These are phyloP conservation scores for Tylopilus sp. DNA, from an alignment of 1,284 basidiomycete genomes.

Conservation along the genomic window DNA sequence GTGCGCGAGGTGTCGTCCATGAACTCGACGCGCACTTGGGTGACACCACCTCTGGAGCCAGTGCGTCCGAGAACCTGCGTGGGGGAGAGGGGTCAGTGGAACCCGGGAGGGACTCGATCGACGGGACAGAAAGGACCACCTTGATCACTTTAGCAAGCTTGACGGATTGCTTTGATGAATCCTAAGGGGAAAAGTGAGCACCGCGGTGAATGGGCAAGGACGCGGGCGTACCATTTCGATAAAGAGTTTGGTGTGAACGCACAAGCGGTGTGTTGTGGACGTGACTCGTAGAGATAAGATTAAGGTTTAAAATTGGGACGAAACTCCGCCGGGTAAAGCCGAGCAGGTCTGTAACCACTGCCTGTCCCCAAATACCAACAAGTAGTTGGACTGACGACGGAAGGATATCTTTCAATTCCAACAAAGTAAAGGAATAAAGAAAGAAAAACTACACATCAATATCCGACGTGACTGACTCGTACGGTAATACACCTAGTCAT, in stretches of 20 bases:
- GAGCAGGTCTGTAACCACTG: background rate
- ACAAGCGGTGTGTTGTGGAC: too few relatives aligned
- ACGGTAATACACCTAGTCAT: slow-evolving; percentile 17
- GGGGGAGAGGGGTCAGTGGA: background rate
- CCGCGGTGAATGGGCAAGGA: too few relatives aligned
- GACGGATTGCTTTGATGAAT: slow-evolving; percentile 85
- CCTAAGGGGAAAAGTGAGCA: slow-evolving; percentile 38
- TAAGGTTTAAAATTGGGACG: slow-evolving; percentile 21
- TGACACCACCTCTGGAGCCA: slow-evolving; percentile 99
- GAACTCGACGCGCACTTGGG: slow-evolving; percentile 99
- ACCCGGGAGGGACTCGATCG: background rate
- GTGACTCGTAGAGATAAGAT: slow-evolving; percentile 19
- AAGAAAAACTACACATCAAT: background rate
- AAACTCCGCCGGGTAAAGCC: slow-evolving; percentile 29
- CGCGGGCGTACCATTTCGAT: slow-evolving; percentile 29
- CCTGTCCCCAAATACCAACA: too few relatives aligned
- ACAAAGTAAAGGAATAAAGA: background rate
- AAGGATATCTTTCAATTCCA: slow-evolving; percentile 12
- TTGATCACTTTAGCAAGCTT: slow-evolving; percentile 97
- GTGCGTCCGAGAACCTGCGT: slow-evolving; percentile 93
- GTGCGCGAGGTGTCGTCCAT: slow-evolving; percentile 96
- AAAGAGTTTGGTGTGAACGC: slow-evolving; percentile 17
- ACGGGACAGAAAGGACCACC: slow-evolving; percentile 43
- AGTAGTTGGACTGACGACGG: background rate
- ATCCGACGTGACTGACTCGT: slow-evolving; percentile 11